phyloP scores from a whole-genome alignment of 371 early-diverging fungal genomes.

The Lichtheimia corymbifera region DNA sequence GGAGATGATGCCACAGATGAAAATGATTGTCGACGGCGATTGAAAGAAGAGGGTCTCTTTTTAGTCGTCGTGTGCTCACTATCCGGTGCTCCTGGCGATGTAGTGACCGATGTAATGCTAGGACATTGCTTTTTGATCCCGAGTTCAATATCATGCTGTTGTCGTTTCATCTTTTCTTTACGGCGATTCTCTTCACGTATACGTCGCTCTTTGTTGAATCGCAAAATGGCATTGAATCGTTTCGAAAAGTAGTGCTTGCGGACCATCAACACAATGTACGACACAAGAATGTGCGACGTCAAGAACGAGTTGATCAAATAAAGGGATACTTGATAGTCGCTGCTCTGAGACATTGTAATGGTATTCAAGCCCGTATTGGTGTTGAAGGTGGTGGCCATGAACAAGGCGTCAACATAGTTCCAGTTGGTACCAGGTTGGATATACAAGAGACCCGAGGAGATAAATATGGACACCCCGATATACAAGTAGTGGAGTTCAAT shows the following conservation, averaged over 20 bases:
- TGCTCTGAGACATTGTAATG: constrained; percentile 30
- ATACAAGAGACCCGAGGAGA: constrained; percentile 33
- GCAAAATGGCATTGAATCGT: constrained; percentile 43
- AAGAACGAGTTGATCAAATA: constrained; percentile 32
- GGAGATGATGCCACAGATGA: constrained; percentile 22
- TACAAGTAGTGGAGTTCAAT: constrained; percentile 45
- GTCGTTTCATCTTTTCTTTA: constrained; percentile 10
- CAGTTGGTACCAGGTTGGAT: constrained; percentile 31
- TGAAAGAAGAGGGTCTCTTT: not conserved
- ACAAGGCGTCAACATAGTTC: constrained; percentile 42
- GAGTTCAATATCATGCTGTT: constrained; percentile 19
- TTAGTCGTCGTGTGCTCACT: too few relatives aligned
- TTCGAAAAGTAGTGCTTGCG: constrained; percentile 46
- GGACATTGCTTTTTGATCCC: constrained; percentile 3
- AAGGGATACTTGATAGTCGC: constrained; percentile 28
- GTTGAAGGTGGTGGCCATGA: constrained; percentile 37
- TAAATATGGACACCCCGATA: constrained; percentile 24
- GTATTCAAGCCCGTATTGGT: constrained; percentile 47
- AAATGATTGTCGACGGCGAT: constrained; percentile 24
- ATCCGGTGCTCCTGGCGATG: not conserved
- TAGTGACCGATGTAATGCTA: constrained; percentile 19
- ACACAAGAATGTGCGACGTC: constrained; percentile 39
- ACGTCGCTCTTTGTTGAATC: constrained; percentile 32
- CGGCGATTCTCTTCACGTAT: constrained; percentile 31
- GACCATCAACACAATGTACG: constrained; percentile 31